Percentiles rank a stretch among this genome's conserved stretches.
These are phyloP conservation scores for Chaetomiaceae sp. DNA, from an alignment of 2,329 filamentous ascomycete genomes.

Conservation along the genomic window DNA sequence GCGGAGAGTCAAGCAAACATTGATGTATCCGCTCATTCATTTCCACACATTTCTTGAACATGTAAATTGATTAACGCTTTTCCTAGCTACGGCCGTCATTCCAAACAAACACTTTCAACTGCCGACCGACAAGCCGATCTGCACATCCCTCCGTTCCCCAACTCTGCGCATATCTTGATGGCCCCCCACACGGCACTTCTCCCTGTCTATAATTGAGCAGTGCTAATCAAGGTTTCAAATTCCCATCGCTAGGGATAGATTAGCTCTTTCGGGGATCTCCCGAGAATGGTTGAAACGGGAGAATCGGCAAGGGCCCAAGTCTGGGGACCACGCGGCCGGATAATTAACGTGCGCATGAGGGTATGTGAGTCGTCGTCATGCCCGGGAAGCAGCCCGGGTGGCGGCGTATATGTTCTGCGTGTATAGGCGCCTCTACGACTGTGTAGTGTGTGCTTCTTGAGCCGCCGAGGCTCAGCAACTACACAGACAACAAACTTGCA, in stretches of 20 bases:
- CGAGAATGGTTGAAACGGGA: not conserved
- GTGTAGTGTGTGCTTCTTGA: not conserved
- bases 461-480: not conserved
- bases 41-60: no score
- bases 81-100: no score
- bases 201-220: not conserved
- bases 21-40: no score
- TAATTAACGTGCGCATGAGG: not conserved
- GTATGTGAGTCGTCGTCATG: constrained; percentile 5
- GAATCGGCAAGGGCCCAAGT: not conserved
- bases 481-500: no score
- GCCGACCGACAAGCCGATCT: not conserved
- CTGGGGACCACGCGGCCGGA: not conserved
- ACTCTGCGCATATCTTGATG: not conserved
- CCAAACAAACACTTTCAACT: no score
- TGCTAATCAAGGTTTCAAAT: not conserved
- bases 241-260: not conserved
- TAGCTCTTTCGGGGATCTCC: not conserved
- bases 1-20: no score
- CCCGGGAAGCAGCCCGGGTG: not conserved
- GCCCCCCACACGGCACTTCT: not conserved
- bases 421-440: not conserved
- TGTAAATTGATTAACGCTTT: no score
- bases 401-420: not conserved
- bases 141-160: no score